Base-by-base conservation (phyloP, 176 grass and related monocot species). In the Carex parvula region DNA sequence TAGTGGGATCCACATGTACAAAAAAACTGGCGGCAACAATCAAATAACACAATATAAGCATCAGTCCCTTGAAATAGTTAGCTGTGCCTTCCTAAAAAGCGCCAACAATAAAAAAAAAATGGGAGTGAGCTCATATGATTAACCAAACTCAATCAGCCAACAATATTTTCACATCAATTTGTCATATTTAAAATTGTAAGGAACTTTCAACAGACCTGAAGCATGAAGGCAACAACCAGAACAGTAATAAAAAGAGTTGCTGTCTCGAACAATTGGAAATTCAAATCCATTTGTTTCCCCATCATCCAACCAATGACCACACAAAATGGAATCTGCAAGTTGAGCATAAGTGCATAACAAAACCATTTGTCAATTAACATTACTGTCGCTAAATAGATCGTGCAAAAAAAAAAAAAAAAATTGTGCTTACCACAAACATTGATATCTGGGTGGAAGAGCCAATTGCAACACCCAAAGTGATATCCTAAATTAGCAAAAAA, bases 261-360 rank as follows among this genome's bases (percentile, higher is more conserved):
- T 56, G 94, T 97, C 88, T 97, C 94, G 81, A 97, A 99, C 68
- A 99, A 60, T 79, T 95, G 96, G 83, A 99, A 99, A 82, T 99
- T 99, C 90, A 99, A 92, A 87, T 99, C 96, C 96, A 99, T 99
- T 87, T 91, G 84, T 69, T 87, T 84, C 57, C 96, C 96, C 92
- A 95, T 99, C n/a, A 93, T 90, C 96, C 96, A 99, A 79, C 96
- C 96, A 95, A 99, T 84, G 76, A 99, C 93, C 12, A 97, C 94
- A 65, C 91, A 97, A 80, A 97, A 97, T 81, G 94, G 94, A 88
- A 97, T 97, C 94, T 99, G 85, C 21, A 88, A 85, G 84, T 81
- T 72, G 35, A 81, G 64, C 8, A 83, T 58, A 84, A 42, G 76
- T 39, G 37, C 37, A 39, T 39, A 39, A 39, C 37, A 39, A 37